Evolutionary conservation across 352 stramenopile species (phyloP).

Genomic region (Globisporangium recalcitrans): DNA sequence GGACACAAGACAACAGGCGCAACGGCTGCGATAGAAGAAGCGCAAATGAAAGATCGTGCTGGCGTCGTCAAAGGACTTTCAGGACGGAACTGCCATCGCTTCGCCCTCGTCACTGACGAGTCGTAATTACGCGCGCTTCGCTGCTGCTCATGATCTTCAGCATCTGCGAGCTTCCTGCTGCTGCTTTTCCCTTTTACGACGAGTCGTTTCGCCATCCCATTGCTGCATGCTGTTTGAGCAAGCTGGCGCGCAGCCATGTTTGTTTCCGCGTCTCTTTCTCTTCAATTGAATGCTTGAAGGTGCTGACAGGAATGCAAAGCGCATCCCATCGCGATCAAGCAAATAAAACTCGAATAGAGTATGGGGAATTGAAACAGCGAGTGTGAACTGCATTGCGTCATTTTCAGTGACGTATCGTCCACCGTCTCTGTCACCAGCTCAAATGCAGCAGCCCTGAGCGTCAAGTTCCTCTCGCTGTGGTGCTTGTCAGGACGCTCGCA

Average conservation of each 20-base stretch:
- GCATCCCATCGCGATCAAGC: too few species aligned
- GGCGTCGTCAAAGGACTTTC: slow-evolving; percentile 5
- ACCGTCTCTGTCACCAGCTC: not conserved
- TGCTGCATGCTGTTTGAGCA: too few species aligned
- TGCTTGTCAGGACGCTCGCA: too few species aligned
- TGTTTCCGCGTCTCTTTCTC: not conserved
- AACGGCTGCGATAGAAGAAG: not conserved
- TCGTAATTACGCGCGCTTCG: slow-evolving; percentile 7
- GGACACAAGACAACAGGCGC: not conserved
- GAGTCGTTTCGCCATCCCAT: not conserved
- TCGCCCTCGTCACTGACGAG: slow-evolving; percentile 3
- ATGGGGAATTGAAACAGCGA: not conserved
- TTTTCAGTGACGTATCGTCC: too few species aligned
- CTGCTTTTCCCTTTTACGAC: slow-evolving; percentile 4
- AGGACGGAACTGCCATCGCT: slow-evolving; percentile 6
- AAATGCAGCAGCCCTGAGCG: too few species aligned
- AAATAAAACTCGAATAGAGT: not conserved
- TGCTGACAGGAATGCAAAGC: not conserved
- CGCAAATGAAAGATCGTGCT: slow-evolving; percentile 11
- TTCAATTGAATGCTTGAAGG: not conserved
- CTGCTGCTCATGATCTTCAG: not conserved
- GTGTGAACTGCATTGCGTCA: too few species aligned
- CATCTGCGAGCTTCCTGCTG: not conserved
- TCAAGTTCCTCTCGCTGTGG: too few species aligned
- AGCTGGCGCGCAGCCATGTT: not conserved